A percentile compares a stretch with the other conserved stretches of the same genome.
These are phyloP conservation scores for Nicotiana tomentosiformis DNA, from an alignment of 257 asterid genomes.

Conservation along the genomic window DNA sequence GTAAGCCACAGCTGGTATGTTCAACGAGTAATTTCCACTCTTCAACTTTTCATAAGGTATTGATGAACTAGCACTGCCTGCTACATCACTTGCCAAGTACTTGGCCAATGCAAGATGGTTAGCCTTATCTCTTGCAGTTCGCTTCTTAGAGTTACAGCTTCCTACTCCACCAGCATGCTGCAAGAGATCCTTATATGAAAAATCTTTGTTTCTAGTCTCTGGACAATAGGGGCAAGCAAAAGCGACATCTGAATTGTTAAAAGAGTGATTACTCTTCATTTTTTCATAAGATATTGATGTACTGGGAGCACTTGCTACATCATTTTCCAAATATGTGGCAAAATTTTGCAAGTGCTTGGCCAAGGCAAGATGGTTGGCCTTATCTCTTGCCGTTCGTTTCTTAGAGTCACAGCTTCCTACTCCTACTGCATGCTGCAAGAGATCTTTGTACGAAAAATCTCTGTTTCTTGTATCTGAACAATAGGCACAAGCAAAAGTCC, in stretches of 20 bases:
- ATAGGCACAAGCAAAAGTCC: slow-evolving; percentile 60
- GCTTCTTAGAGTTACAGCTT: slow-evolving; percentile 44
- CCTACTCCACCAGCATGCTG: slow-evolving; percentile 69
- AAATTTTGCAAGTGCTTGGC: slow-evolving; percentile 43
- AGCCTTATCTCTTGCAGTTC: slow-evolving; percentile 50
- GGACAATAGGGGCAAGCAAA: slow-evolving; percentile 78
- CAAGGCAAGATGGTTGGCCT: slow-evolving; percentile 65
- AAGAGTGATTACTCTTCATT: slow-evolving; percentile 43
- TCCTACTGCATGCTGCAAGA: slow-evolving; percentile 65
- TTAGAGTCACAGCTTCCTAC: slow-evolving; percentile 45
- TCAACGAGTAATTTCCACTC: slow-evolving; percentile 50
- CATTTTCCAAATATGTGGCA: slow-evolving; percentile 45
- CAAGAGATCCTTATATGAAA: slow-evolving; percentile 49
- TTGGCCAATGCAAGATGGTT: slow-evolving; percentile 71
- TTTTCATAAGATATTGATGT: slow-evolving; percentile 34
- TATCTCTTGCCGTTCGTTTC: slow-evolving; percentile 52
- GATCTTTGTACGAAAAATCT: slow-evolving; percentile 45
- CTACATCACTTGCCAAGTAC: slow-evolving; percentile 45
- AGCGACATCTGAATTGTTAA: slow-evolving; percentile 42
- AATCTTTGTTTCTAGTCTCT: slow-evolving; percentile 47
- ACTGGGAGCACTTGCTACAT: slow-evolving; percentile 29
- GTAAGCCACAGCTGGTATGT: slow-evolving; percentile 44
- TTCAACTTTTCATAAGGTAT: slow-evolving; percentile 35
- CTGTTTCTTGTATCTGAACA: slow-evolving; percentile 62
- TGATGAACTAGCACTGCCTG: slow-evolving; percentile 37